Conservation (phyloP, 2,329 filamentous ascomycete species). For the Aspergillus melleus region DNA sequence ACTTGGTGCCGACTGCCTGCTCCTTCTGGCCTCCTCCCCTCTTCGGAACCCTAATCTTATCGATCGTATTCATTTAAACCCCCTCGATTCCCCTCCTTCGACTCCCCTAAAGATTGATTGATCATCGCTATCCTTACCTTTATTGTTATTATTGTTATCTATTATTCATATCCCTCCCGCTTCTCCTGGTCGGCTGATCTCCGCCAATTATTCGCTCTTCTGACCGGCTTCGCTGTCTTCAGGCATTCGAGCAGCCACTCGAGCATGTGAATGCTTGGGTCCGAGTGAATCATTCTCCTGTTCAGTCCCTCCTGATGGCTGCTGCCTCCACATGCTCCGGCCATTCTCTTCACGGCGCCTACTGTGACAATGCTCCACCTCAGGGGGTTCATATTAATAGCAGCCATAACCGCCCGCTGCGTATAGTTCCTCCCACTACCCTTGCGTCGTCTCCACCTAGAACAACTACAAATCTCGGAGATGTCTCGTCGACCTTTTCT, state of each 20-base stretch:
- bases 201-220: slow-evolving; percentile 6
- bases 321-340: slow-evolving; percentile 29
- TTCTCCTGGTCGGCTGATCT: slow-evolving; percentile 14
- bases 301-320: slow-evolving; percentile 11
- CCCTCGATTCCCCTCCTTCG: not conserved
- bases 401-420: slow-evolving; percentile 12
- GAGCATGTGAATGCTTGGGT: slow-evolving; percentile 15
- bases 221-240: slow-evolving; percentile 15
- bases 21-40: too few relatives aligned
- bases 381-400: slow-evolving; percentile 11
- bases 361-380: slow-evolving; percentile 6
- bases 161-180: not conserved
- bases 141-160: slow-evolving; percentile 7
- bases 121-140: not conserved
- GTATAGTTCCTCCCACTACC: slow-evolving; percentile 8
- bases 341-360: slow-evolving; percentile 18
- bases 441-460: slow-evolving; percentile 12
- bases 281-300: not conserved
- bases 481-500: slow-evolving; percentile 1
- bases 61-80: not conserved
- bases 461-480: slow-evolving; percentile 8
- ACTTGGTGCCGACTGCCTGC: too few relatives aligned
- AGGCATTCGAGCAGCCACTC: slow-evolving; percentile 13
- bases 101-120: not conserved
- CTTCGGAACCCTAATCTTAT: not conserved